These are phyloP conservation scores for Cynara cardunculus DNA, from an alignment of 129 eudicot species.

Conservation along the genomic window DNA sequence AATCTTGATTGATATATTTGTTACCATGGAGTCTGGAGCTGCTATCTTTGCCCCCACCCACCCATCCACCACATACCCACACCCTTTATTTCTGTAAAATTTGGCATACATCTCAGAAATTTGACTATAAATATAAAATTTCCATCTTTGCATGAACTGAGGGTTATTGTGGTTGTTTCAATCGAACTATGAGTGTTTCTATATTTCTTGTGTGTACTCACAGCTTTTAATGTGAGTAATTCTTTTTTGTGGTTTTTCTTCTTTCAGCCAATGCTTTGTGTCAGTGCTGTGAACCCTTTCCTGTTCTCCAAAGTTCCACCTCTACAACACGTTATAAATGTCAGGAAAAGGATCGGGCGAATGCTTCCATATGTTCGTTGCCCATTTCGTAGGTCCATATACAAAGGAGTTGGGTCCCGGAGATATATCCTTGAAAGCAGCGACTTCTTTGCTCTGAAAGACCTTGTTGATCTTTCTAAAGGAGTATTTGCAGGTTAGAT, in stretches of 20 bases:
- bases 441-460: slow-evolving; percentile 87
- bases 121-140: not conserved
- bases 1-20: not conserved
- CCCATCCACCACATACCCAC: too few species aligned
- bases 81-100: not conserved
- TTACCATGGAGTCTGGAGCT: not conserved
- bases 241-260: not conserved
- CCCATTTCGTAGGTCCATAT: slow-evolving; percentile 78
- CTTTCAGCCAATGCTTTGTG: slow-evolving; percentile 98
- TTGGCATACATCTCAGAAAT: not conserved
- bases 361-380: slow-evolving; percentile 90
- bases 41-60: not conserved
- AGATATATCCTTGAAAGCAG: slow-evolving; percentile 89
- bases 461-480: slow-evolving; percentile 90
- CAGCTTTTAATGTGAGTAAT: not conserved
- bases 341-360: slow-evolving; percentile 67
- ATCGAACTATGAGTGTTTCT: not conserved
- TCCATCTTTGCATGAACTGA: not conserved
- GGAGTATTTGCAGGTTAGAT: slow-evolving; percentile 90
- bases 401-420: slow-evolving; percentile 83
- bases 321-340: slow-evolving; percentile 68
- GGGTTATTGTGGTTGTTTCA: not conserved
- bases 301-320: slow-evolving; percentile 81
- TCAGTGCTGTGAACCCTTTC: slow-evolving; percentile 84
- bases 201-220: not conserved